A percentile compares a stretch with the other conserved stretches of the same genome.
Conservation (phyloP, 2,329 filamentous ascomycete genomes). For the Juglanconis oblonga region DNA sequence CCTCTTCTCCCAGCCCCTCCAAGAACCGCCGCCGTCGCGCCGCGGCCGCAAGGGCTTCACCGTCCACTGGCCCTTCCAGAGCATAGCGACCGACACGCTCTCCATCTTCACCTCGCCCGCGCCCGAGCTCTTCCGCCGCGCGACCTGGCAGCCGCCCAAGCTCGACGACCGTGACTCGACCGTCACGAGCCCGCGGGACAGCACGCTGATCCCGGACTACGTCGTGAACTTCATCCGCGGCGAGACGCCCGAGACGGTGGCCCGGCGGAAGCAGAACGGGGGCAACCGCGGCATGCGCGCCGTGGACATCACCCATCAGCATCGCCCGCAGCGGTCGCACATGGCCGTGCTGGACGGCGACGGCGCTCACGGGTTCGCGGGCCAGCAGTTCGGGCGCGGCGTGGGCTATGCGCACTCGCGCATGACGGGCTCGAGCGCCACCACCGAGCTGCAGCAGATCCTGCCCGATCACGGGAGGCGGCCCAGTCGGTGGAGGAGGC, state of each 20-base stretch:
- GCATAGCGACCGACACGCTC: constrained; percentile 26
- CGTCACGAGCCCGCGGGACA: constrained; percentile 25
- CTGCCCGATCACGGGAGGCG: constrained; percentile 10
- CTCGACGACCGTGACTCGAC: constrained; percentile 13
- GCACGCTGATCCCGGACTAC: constrained; percentile 52
- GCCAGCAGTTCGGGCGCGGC: background rate
- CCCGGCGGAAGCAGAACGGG: constrained; percentile 39
- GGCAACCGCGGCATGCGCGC: constrained; percentile 28
- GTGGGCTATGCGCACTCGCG: constrained; percentile 6
- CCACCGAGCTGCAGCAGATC: constrained; percentile 20
- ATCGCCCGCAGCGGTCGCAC: constrained; percentile 29
- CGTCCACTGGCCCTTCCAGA: constrained; percentile 34
- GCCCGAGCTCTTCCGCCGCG: constrained; percentile 8
- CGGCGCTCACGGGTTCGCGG: constrained; percentile 4
- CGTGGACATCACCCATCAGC: constrained; percentile 30
- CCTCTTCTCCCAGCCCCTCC: background rate
- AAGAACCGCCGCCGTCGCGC: constrained; percentile 13
- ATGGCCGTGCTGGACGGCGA: constrained; percentile 31
- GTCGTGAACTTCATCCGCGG: constrained; percentile 53
- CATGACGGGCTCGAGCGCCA: constrained; percentile 13
- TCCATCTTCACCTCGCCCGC: constrained; percentile 18
- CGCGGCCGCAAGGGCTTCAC: constrained; percentile 19
- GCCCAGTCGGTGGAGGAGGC: constrained; percentile 18
- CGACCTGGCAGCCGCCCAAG: constrained; percentile 5
- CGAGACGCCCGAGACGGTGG: constrained; percentile 52